A percentile compares a stretch with the other conserved stretches of the same genome.
These are phyloP conservation scores for Xylogone sp. DNA, from an alignment of 2,329 filamentous ascomycete species.

Conservation along the genomic window DNA sequence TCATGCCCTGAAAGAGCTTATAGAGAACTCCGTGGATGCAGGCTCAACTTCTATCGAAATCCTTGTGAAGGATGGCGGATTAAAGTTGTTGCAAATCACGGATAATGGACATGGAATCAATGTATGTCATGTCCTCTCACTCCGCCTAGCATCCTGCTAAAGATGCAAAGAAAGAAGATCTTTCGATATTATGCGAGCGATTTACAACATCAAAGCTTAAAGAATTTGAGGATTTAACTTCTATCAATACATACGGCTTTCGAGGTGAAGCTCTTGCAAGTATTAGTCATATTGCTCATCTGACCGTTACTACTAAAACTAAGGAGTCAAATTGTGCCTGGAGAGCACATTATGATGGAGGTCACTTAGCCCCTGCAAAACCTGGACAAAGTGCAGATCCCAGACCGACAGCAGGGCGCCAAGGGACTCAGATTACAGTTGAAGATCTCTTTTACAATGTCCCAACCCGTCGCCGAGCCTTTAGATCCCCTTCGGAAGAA, in stretches of 20 bases:
- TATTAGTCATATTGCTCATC: conserved; percentile 96
- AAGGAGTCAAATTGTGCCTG: conserved; percentile 84
- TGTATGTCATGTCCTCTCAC: conserved; percentile 44
- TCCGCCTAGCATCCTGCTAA: conserved; percentile 7
- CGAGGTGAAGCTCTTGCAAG: conserved; percentile 93
- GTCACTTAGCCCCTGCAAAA: conserved; percentile 76
- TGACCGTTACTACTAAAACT: conserved; percentile 92
- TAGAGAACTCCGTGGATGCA: conserved; percentile 97
- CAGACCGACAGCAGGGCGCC: conserved; percentile 80
- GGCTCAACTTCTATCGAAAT: conserved; percentile 89
- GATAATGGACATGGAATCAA: conserved; percentile 97
- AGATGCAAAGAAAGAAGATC: conserved; percentile 69
- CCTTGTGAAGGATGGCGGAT: conserved; percentile 86
- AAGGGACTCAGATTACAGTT: conserved; percentile 91
- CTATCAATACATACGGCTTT: conserved; percentile 96
- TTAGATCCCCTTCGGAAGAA: conserved; percentile 88
- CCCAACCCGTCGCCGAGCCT: conserved; percentile 81
- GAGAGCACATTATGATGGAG: conserved; percentile 83
- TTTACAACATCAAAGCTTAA: conserved; percentile 97
- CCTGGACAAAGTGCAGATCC: conserved; percentile 84
- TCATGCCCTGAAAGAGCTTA: conserved; percentile 91
- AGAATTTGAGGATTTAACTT: conserved; percentile 84
- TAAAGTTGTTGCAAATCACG: conserved; percentile 94
- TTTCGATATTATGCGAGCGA: conserved; percentile 88
- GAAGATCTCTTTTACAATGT: conserved; percentile 98